Evolutionary conservation across 1,284 basidiomycete genomes (phyloP).

Genomic region (Austroboletus novae-zelandiae): DNA sequence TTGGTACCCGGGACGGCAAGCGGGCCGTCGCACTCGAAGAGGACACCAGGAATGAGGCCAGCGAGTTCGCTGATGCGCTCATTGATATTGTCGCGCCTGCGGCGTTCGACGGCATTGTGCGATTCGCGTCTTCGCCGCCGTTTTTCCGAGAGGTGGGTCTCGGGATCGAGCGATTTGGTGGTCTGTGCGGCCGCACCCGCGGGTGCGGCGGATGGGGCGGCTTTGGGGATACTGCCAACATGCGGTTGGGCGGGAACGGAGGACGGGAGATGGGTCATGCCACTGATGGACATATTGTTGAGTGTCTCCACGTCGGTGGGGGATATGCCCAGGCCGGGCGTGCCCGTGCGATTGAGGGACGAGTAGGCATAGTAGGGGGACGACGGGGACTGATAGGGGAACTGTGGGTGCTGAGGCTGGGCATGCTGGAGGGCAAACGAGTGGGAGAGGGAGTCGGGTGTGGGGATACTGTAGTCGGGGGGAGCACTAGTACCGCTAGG

Average conservation of each 20-base stretch:
- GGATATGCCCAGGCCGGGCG: constrained; percentile 31
- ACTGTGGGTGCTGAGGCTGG: constrained; percentile 21
- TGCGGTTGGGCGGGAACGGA: constrained; percentile 18
- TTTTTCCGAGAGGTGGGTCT: constrained; percentile 67
- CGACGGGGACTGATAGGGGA: constrained; percentile 23
- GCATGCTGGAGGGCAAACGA: constrained; percentile 25
- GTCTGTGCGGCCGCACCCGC: constrained; percentile 8
- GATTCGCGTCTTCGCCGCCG: constrained; percentile 75
- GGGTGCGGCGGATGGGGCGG: background rate
- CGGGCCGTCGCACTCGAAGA: constrained; percentile 57
- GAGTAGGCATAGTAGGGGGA: constrained; percentile 26
- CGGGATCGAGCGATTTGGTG: constrained; percentile 20
- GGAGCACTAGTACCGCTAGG: constrained; percentile 23
- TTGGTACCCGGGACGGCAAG: constrained; percentile 17
- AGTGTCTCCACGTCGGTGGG: constrained; percentile 34
- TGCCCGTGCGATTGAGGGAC: constrained; percentile 12
- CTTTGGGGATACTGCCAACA: constrained; percentile 11
- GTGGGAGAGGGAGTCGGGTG: constrained; percentile 33
- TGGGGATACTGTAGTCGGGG: constrained; percentile 32
- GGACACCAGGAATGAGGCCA: constrained; percentile 81
- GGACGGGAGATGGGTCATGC: constrained; percentile 18
- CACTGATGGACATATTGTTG: constrained; percentile 14
- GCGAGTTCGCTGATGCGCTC: constrained; percentile 90
- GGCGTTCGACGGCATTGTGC: constrained; percentile 88
- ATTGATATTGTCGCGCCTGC: constrained; percentile 89